Conservation (phyloP, 169 alveolate species). For the Plasmodium billcollinsi region DNA sequence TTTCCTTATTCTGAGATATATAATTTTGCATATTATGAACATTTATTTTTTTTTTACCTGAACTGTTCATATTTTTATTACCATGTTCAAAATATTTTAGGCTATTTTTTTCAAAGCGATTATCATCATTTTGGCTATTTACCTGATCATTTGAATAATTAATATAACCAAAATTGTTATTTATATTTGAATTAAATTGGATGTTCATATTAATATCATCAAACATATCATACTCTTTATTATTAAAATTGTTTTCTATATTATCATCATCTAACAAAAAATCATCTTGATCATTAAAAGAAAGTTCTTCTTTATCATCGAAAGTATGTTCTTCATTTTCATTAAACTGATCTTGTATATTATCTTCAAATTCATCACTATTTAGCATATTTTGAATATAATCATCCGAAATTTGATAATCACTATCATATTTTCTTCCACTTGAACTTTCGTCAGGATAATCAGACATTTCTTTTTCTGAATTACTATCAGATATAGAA, state of each 20-base stretch:
- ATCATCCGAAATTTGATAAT: no score
- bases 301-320: not conserved
- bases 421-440: conserved; percentile 1
- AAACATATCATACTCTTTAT: not conserved
- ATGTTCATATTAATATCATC: not conserved
- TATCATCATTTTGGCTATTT: not conserved
- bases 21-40: not conserved
- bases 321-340: not conserved
- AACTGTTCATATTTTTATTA: conserved; percentile 18
- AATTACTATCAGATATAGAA: conserved; percentile 37
- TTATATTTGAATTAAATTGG: not conserved
- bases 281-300: conserved; percentile 6
- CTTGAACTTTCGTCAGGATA: conserved; percentile 71
- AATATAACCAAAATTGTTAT: not conserved
- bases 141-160: not conserved
- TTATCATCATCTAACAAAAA: conserved; percentile 4
- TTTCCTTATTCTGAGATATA: conserved; percentile 10
- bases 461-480: conserved; percentile 73
- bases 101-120: not conserved
- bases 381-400: no score
- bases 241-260: conserved; percentile 2
- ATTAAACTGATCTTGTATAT: not conserved
- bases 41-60: not conserved
- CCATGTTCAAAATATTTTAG: conserved; percentile 1
- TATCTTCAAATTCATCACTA: not conserved